Percentiles rank a stretch among this genome's conserved stretches.
These are phyloP conservation scores for Forsythia viridissima DNA, from an alignment of 257 asterid species.

Conservation along the genomic window DNA sequence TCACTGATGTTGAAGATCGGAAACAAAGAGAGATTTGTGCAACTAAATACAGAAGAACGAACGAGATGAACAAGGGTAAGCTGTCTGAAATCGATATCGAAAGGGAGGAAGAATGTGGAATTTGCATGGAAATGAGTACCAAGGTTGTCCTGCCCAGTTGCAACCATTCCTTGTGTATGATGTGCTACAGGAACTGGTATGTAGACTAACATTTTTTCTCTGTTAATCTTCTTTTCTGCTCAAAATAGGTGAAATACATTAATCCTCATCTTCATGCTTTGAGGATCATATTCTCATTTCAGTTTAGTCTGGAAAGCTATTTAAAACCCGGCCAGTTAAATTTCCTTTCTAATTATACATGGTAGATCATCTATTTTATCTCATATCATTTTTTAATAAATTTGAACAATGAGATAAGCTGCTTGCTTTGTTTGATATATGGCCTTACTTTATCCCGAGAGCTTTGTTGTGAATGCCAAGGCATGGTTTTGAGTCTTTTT, in stretches of 20 bases:
- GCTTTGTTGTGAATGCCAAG: no score
- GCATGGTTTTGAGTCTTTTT: not conserved
- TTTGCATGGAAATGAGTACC: slow-evolving; percentile 81
- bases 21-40: slow-evolving; percentile 75
- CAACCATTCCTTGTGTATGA: slow-evolving; percentile 80
- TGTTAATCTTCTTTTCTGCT: not conserved
- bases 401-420: not conserved
- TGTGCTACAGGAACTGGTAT: slow-evolving; percentile 81
- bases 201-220: slow-evolving; percentile 6
- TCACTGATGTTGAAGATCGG: slow-evolving; percentile 78
- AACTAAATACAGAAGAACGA: slow-evolving; percentile 51
- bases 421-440: not conserved
- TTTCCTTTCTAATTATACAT: not conserved
- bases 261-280: not conserved
- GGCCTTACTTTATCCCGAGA: not conserved
- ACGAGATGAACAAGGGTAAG: slow-evolving; percentile 68
- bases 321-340: not conserved
- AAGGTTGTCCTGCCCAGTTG: slow-evolving; percentile 87
- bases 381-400: not conserved
- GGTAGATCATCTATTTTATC: not conserved
- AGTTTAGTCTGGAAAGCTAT: not conserved
- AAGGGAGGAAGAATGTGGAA: slow-evolving; percentile 95
- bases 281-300: not conserved
- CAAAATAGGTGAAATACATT: not conserved
- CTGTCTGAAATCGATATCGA: slow-evolving; percentile 80